Base-by-base conservation (phyloP, 345 rosid species). In the Passiflora organensis region DNA sequence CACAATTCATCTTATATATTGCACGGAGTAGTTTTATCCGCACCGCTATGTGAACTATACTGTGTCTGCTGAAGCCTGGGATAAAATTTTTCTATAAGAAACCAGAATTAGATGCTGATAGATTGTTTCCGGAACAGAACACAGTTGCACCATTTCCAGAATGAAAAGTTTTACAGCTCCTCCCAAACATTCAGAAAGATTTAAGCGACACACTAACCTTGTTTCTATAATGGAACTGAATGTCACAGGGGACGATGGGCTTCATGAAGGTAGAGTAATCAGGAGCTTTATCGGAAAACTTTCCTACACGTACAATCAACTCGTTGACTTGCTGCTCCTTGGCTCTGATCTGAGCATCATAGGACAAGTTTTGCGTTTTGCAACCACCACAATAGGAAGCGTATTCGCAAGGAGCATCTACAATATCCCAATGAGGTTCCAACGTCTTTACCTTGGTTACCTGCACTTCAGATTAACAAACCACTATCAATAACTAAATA, bases 361-460 rank as follows among this genome's bases (percentile, higher is more conserved):
- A 88, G 24, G 77, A 60, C 22, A 91, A 68, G 63, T 81, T 88
- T 58, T 91, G 98, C 6, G 89, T 82, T 59, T 88, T 91, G 63
- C 96, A 91, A 46, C 98, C 96, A 11, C 93, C 93, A 61, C 95
- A 88, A 19, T 78, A 72, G 1, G 83, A 70, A 13, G 96, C 95
- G 81, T 88, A 86, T 75, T 84, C 85, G 55, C 96, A 91, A 53
- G 98, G 98, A 20, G 96, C 87, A 58, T 86, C 87, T n/a, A 91
- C 89, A 17, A 71, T 37, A 68, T 91, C 85, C 78, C 70, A 34
- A 45, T 82, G 98, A 58, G 93, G 85, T 61, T 83, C 58, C 67
- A 91, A 48, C 13, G 89, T 91, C 80, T 74, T 60, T 65, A 88
- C 20, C 78, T 91, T 91, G 12, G 84, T 69, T 48, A 69, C 93